Base-by-base conservation (phyloP, 495 filamentous ascomycete species). In the Annulohypoxylon nitens region DNA sequence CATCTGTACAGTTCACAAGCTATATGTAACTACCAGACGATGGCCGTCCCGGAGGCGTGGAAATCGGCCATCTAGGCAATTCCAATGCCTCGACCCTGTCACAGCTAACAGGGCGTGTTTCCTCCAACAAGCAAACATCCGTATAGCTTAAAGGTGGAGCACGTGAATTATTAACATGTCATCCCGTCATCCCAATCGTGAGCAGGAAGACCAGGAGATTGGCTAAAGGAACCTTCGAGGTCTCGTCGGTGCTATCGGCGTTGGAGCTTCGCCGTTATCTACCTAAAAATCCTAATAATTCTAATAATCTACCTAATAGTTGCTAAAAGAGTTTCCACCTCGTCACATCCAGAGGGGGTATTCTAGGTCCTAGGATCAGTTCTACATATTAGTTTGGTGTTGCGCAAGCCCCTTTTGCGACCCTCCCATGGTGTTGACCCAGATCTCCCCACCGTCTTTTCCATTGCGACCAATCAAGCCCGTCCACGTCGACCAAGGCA, bases 401-500 rank as follows among this genome's bases (percentile, higher is more conserved):
- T 74, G 72, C 73, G 69, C 76, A 76, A 78, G 73, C 76, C 75
- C 68, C 73, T 75, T 75, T 76, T 74, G 73, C 74, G 62, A 77
- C 75, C 75, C 75, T 77, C 75, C 73, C 71, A 58, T 68, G 62
- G 51, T 67, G 62, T 69, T 57, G 64, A 69, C 69, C 72, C 64
- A 64, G 64, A 51, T 25, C 33, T 64, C 72, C 70, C 70, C 63
- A 75, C 72, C 72, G 72, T 72, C 67, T 73, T 63, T 62, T 65
- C 26, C 16, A 30, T 36, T 25, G 36, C 26, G 70, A 61, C 77
- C 77, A 79, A 79, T 79, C 77, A 79, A 54, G 33, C 60, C 18
- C 37, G 67, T 68, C 77, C 77, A 79, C 77, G 77, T 79, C 73
- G 75, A 75, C 77, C 77, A 70, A 70, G 60, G 60, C 77, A 79